Evolutionary conservation across 192 early-diverging fungal genomes (phyloP).

Genomic region (Chytriomyces hyalinus): DNA sequence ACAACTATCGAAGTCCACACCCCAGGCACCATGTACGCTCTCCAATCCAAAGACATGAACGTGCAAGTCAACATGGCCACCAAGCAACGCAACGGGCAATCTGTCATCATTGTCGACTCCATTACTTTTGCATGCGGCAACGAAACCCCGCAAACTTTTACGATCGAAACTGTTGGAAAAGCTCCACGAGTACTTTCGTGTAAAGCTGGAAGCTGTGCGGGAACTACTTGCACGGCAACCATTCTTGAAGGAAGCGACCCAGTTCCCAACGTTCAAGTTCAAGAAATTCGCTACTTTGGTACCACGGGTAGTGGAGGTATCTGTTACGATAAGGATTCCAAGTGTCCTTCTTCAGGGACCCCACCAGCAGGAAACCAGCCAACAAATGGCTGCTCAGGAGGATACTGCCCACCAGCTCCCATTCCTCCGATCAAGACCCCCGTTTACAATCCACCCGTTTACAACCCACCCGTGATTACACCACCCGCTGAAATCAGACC

Average conservation of each 20-base stretch:
- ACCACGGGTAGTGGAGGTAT: not conserved
- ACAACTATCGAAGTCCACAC: not conserved
- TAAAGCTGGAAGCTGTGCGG: not conserved
- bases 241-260: not conserved
- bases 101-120: not conserved
- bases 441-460: constrained; percentile 1
- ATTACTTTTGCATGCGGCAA: not conserved
- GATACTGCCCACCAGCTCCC: not conserved
- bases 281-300: not conserved
- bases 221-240: not conserved
- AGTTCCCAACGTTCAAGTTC: not conserved
- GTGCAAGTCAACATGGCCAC: not conserved
- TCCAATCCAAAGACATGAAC: constrained; percentile 5
- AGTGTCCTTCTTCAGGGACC: not conserved
- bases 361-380: not conserved
- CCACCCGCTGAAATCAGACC: not conserved
- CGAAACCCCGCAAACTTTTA: not conserved
- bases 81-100: not conserved
- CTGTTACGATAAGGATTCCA: not conserved
- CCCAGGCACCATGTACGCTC: not conserved
- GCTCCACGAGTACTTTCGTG: not conserved
- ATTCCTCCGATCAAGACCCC: not conserved
- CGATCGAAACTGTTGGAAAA: not conserved
- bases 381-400: not conserved
- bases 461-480: not conserved